phyloP scores from a whole-genome alignment of 2,329 filamentous ascomycete species.

The Fusarium pseudocircinatum region DNA sequence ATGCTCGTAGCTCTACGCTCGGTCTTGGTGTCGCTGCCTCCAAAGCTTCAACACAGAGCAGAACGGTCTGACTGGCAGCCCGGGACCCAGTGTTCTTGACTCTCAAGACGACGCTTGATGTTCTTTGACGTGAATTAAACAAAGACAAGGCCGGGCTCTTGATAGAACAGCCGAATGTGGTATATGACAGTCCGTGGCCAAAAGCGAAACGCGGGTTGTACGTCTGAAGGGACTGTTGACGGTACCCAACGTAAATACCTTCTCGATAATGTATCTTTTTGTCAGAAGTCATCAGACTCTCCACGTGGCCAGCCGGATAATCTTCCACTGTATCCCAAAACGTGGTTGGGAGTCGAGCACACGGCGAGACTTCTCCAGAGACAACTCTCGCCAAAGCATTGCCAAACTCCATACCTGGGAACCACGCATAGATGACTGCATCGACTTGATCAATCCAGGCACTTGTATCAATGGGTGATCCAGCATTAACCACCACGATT shows the following conservation, averaged over 20 bases:
- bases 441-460: background rate
- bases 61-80: background rate
- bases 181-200: background rate
- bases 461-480: background rate
- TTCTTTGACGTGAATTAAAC: no score
- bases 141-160: no score
- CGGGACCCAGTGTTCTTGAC: rapidly evolving
- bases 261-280: background rate
- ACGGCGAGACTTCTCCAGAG: background rate
- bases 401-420: background rate
- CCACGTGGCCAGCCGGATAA: background rate
- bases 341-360: background rate
- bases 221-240: background rate
- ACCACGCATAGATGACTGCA: background rate
- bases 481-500: background rate
- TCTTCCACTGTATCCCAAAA: background rate
- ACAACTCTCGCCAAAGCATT: background rate
- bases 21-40: background rate
- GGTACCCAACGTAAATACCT: background rate
- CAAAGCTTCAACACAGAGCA: background rate
- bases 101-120: no score
- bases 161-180: background rate
- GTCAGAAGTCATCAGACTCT: background rate
- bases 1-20: background rate
- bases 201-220: background rate